Conservation (phyloP, 225 moss, liverwort and hornwort genomes). For the Pseudisothecium myosuroides region DNA sequence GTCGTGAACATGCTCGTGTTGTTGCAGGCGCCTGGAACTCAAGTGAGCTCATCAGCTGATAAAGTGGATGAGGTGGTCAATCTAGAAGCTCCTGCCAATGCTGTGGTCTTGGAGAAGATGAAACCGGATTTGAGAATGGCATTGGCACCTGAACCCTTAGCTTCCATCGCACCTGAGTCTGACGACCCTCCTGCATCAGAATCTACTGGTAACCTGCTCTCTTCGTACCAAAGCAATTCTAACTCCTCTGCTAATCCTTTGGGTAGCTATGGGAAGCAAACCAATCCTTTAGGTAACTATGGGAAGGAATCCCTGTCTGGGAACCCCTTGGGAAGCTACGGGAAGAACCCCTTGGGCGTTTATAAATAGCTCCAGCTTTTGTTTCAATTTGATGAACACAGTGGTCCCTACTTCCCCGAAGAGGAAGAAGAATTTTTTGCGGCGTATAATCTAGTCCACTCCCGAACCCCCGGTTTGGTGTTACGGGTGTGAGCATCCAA, state of each 20-base stretch:
- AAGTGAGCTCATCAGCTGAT: background rate
- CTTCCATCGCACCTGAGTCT: background rate
- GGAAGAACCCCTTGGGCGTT: conserved; percentile 20
- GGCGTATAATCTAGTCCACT: background rate
- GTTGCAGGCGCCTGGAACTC: conserved; percentile 2
- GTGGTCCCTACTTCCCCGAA: background rate
- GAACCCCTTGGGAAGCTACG: conserved; percentile 19
- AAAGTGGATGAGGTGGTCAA: background rate
- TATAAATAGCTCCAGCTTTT: conserved; percentile 4
- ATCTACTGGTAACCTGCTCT: background rate
- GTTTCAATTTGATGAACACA: background rate
- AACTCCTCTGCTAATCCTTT: conserved; percentile 9
- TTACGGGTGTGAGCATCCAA: background rate
- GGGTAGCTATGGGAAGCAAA: conserved; percentile 9
- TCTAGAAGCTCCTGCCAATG: background rate
- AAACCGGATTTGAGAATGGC: conserved; percentile 2
- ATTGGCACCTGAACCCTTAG: background rate
- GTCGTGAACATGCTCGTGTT: background rate
- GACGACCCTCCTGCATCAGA: conserved; percentile 2
- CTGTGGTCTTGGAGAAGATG: background rate
- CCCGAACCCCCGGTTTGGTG: background rate
- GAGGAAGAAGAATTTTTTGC: conserved; percentile 15
- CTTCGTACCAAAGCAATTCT: background rate
- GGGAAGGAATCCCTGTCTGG: background rate
- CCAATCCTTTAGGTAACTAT: conserved; percentile 14